Base-by-base conservation (phyloP, 129 eudicot species). In the Pulicaria dysenterica region DNA sequence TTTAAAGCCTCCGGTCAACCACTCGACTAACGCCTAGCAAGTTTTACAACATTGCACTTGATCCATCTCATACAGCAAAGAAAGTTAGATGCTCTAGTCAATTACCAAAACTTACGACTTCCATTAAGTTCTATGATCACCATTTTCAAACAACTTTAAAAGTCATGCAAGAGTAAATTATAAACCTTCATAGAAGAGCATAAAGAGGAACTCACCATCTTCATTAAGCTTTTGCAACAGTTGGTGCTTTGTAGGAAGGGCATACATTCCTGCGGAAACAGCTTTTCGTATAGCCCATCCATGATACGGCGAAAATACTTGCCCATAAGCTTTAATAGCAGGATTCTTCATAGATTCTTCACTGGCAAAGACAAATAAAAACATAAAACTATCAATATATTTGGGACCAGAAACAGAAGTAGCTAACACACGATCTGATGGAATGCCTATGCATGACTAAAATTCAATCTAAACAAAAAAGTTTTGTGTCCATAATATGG, bases 211-310 rank as follows among this genome's bases (percentile, higher is more conserved):
- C 96, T 80, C 67, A 93, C 98, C 99, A 70, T 95, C 96, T 77
- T 95, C 99, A 76, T 90, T 95, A 74, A 95, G 87, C 77, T 90
- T 88, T 70, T 58, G 83, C 80, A 95, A 41, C 13, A 95, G 85
- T 73, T 95, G 99, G 66, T 85, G 78, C 74, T 81, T 88, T 6
- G 97, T 90, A 12, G 99, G 99, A 77, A 95, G 96, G 58, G 99
- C 97, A 80, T 95, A 95, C 99, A 95, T 95, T 64, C 99, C 99
- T 15, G 97, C 99, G 75, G 84, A 89, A 62, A 95, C 99, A 70
- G 99, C 99, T 81, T 90, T 95, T 71, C 99, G 84, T 56, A 95
- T 85, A 74, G 97, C 97, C 99, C 99, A 95, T 74, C 96, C 96
- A 86, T 95, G 99, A 82, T 88, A 81, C n/a, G 99, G 97, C 73